phyloP scores from a whole-genome alignment of 352 stramenopile genomes.

The Phytopythium oedochilum region DNA sequence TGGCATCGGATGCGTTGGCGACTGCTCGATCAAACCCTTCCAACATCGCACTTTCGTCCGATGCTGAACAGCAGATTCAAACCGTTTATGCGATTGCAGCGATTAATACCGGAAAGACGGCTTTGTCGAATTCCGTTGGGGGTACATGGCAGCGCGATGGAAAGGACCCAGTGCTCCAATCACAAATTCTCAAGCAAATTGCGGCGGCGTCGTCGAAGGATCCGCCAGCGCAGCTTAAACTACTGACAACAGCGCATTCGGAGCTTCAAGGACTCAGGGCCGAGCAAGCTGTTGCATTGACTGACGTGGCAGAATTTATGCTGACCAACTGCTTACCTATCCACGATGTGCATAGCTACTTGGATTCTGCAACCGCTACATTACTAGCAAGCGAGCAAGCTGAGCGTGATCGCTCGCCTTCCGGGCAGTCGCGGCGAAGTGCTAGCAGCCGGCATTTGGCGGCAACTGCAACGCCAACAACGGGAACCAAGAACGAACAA shows the following conservation, averaged over 20 bases:
- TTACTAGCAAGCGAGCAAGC: slow-evolving; percentile 30
- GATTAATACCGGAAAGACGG: slow-evolving; percentile 49
- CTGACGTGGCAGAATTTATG: slow-evolving; percentile 87
- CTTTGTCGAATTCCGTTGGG: slow-evolving; percentile 9
- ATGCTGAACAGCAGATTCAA: slow-evolving; percentile 45
- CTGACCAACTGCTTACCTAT: slow-evolving; percentile 58
- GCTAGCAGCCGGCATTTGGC: neutral
- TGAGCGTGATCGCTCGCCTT: slow-evolving; percentile 7
- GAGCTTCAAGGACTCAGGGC: slow-evolving; percentile 55
- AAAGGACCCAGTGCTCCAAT: slow-evolving; percentile 41
- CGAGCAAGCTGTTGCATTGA: slow-evolving; percentile 52
- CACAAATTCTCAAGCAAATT: slow-evolving; percentile 63
- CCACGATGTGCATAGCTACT: slow-evolving; percentile 47
- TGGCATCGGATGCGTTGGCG: slow-evolving; percentile 29
- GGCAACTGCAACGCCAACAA: neutral
- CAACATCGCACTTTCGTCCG: slow-evolving; percentile 9
- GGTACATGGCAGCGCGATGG: slow-evolving; percentile 28
- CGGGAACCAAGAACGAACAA: neutral
- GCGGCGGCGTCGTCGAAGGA: slow-evolving; percentile 60
- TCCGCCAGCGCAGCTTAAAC: slow-evolving; percentile 49
- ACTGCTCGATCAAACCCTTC: slow-evolving; percentile 11
- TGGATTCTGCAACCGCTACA: slow-evolving; percentile 46
- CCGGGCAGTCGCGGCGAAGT: neutral
- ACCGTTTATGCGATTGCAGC: slow-evolving; percentile 43
- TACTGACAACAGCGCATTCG: slow-evolving; percentile 45